Evolutionary conservation across 805 yeast species (phyloP).

Genomic region (Myxozyma mucilagina): DNA sequence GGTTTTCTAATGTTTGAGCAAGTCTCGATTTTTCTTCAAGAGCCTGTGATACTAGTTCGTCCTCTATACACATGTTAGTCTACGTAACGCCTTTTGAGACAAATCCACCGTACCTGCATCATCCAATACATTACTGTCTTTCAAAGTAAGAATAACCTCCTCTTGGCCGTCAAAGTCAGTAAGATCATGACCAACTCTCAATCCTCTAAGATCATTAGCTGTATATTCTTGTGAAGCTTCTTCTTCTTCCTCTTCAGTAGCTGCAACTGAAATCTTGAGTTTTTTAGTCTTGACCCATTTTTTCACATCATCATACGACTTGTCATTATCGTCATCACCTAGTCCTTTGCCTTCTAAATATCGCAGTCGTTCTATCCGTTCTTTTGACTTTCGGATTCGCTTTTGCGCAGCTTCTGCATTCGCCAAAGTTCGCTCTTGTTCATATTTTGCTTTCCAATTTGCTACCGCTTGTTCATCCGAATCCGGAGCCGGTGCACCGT

Average conservation of each 20-base stretch:
- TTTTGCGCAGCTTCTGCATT: slow-evolving; percentile 33
- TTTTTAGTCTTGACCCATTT: slow-evolving; percentile 45
- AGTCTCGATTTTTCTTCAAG: slow-evolving; percentile 41
- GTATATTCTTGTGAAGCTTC: slow-evolving; percentile 28
- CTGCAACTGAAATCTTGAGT: slow-evolving; percentile 20
- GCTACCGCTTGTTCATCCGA: slow-evolving; percentile 45
- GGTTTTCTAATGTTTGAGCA: slow-evolving; percentile 33
- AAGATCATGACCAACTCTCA: slow-evolving; percentile 50
- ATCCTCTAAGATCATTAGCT: slow-evolving; percentile 40
- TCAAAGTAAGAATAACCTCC: slow-evolving; percentile 56
- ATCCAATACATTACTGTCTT: slow-evolving; percentile 47
- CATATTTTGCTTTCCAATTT: slow-evolving; percentile 40
- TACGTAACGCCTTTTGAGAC: slow-evolving; percentile 22
- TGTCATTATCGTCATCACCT: slow-evolving; percentile 37
- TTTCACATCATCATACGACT: slow-evolving; percentile 39
- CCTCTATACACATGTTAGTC: slow-evolving; percentile 34
- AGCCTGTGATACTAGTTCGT: slow-evolving; percentile 47
- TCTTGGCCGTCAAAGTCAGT: slow-evolving; percentile 46
- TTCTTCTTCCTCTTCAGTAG: slow-evolving; percentile 10
- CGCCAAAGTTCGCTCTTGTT: slow-evolving; percentile 40
- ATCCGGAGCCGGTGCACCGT: slow-evolving; percentile 11
- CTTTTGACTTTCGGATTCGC: slow-evolving; percentile 34
- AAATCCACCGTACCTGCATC: slow-evolving; percentile 40
- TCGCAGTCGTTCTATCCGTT: slow-evolving; percentile 30
- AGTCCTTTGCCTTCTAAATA: slow-evolving; percentile 36